Evolutionary conservation across 768 basidiomycete species (phyloP).

Genomic region (Boletus tomentosulus): DNA sequence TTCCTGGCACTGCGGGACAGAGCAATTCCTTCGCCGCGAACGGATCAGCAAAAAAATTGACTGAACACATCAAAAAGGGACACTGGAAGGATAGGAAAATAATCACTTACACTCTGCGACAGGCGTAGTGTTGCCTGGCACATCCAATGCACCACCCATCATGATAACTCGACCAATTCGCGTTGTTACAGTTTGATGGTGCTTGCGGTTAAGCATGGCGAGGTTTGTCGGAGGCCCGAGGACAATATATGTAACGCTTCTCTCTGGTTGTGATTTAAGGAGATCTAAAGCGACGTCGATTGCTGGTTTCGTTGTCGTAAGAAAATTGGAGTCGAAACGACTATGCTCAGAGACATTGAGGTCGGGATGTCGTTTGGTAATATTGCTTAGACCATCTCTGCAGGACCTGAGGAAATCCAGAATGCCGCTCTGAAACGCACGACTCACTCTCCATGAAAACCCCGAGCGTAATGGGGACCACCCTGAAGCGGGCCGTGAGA

Average conservation of each 20-base stretch:
- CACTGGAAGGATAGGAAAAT: neutral
- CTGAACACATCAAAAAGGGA: slow-evolving; percentile 33
- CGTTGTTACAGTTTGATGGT: slow-evolving; percentile 48
- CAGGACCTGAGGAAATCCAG: neutral
- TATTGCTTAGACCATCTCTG: slow-evolving; percentile 69
- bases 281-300: slow-evolving; percentile 54
- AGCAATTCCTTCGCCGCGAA: slow-evolving; percentile 74
- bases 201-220: slow-evolving; percentile 55
- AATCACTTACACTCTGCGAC: slow-evolving; percentile 72
- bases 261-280: slow-evolving; percentile 44
- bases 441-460: slow-evolving; percentile 76
- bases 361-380: slow-evolving; percentile 62
- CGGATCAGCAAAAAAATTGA: slow-evolving; percentile 87
- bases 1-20: slow-evolving; percentile 34
- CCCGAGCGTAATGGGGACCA: slow-evolving; percentile 68
- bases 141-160: slow-evolving; percentile 94
- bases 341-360: slow-evolving; percentile 33
- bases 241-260: slow-evolving; percentile 65
- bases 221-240: slow-evolving; percentile 81
- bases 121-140: slow-evolving; percentile 82
- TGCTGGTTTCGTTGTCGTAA: slow-evolving; percentile 42
- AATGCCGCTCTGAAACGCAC: neutral
- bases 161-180: slow-evolving; percentile 73
- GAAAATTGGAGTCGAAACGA: slow-evolving; percentile 42
- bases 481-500: slow-evolving; percentile 65